Evolutionary conservation across 768 basidiomycete genomes (phyloP).

Genomic region (Suillus alpinus): DNA sequence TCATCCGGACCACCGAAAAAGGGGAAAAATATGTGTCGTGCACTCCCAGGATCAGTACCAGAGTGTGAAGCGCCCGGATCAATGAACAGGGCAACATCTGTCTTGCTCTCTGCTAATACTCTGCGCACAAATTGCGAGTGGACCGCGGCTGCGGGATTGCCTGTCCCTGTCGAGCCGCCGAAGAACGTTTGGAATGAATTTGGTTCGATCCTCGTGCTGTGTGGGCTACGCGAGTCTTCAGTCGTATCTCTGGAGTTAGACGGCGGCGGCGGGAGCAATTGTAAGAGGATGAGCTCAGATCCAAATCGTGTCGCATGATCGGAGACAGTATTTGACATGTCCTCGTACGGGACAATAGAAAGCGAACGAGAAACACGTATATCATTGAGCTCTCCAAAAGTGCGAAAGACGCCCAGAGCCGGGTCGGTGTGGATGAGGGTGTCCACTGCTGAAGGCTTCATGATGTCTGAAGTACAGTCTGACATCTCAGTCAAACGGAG

Average conservation of each 20-base stretch:
- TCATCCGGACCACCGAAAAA: slow-evolving; percentile 97
- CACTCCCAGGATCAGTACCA: slow-evolving; percentile 21
- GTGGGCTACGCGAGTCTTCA: slow-evolving; percentile 20
- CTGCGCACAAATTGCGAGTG: slow-evolving; percentile 85
- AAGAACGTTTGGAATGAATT: slow-evolving; percentile 84
- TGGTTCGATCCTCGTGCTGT: slow-evolving; percentile 20
- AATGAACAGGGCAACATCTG: slow-evolving; percentile 83
- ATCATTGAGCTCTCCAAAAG: slow-evolving; percentile 70
- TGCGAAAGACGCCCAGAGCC: slow-evolving; percentile 68
- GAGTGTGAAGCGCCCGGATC: slow-evolving; percentile 47
- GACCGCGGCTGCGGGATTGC: slow-evolving; percentile 50
- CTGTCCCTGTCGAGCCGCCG: slow-evolving; percentile 42
- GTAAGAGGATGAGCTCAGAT: slow-evolving; percentile 77
- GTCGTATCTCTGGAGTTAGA: slow-evolving; percentile 24
- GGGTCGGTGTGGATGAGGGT: slow-evolving; percentile 68
- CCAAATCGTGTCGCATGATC: slow-evolving; percentile 53
- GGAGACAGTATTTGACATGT: slow-evolving; percentile 65
- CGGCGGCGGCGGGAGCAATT: slow-evolving; percentile 67
- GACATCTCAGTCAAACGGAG: slow-evolving; percentile 89
- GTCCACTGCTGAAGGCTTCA: slow-evolving; percentile 76
- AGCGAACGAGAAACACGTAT: slow-evolving; percentile 67
- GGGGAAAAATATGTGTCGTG: slow-evolving; percentile 73
- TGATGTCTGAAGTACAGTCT: slow-evolving; percentile 80
- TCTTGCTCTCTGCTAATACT: slow-evolving; percentile 68
- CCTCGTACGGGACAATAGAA: slow-evolving; percentile 68